phyloP scores from a whole-genome alignment of 495 filamentous ascomycete species.

The Entonaema liquescens region DNA sequence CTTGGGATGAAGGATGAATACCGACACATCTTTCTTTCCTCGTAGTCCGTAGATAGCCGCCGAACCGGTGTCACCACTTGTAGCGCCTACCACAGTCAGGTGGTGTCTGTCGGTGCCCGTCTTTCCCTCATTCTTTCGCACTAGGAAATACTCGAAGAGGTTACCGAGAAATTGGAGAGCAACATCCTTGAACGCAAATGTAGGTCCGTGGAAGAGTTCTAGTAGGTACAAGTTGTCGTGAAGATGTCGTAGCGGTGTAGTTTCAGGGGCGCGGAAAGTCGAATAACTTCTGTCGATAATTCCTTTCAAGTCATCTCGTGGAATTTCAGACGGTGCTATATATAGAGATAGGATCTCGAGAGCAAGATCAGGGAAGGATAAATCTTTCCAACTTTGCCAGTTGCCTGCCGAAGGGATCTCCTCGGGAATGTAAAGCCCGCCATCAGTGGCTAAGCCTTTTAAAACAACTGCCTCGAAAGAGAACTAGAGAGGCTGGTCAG shows the following conservation, averaged over 20 bases:
- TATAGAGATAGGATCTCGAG: slow-evolving; percentile 79
- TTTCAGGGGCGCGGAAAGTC: slow-evolving; percentile 80
- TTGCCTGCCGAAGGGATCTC: slow-evolving; percentile 71
- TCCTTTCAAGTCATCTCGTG: slow-evolving; percentile 75
- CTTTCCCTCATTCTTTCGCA: slow-evolving; percentile 81
- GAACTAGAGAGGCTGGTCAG: slow-evolving; percentile 60
- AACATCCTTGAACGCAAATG: slow-evolving; percentile 93
- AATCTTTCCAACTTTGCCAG: slow-evolving; percentile 79
- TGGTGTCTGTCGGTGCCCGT: slow-evolving; percentile 78
- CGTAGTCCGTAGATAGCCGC: slow-evolving; percentile 96
- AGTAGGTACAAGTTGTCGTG: slow-evolving; percentile 80
- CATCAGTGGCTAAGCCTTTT: slow-evolving; percentile 88
- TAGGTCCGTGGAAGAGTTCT: slow-evolving; percentile 98
- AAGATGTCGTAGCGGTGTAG: slow-evolving; percentile 76
- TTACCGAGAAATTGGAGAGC: slow-evolving; percentile 93
- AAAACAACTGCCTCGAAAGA: slow-evolving; percentile 92
- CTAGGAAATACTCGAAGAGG: slow-evolving; percentile 94
- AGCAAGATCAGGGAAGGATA: slow-evolving; percentile 81
- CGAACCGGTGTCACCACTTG: slow-evolving; percentile 92
- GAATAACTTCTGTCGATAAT: slow-evolving; percentile 85
- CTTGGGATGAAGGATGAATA: slow-evolving; percentile 89
- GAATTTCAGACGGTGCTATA: slow-evolving; percentile 84
- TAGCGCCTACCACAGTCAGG: slow-evolving; percentile 89
- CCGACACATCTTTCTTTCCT: slow-evolving; percentile 94
- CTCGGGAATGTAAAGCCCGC: slow-evolving; percentile 90